Evolutionary conservation across 2,329 filamentous ascomycete species (phyloP).

Genomic region (Fusarium sp.): DNA sequence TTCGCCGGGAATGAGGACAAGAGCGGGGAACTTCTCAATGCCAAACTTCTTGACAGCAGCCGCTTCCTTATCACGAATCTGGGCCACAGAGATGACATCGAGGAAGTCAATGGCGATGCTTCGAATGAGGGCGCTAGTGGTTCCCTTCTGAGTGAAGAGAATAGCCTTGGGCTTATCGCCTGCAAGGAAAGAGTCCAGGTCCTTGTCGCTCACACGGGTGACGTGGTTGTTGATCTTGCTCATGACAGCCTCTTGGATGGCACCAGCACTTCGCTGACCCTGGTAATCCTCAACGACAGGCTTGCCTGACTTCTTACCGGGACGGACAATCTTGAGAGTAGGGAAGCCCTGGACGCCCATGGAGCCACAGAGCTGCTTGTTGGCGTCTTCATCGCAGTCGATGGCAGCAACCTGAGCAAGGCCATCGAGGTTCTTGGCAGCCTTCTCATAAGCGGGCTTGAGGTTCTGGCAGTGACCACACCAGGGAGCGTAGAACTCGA

Average conservation of each 20-base stretch:
- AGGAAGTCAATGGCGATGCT: slow-evolving; percentile 92
- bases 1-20: slow-evolving; percentile 81
- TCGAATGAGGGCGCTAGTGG: slow-evolving; percentile 83
- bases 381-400: slow-evolving; percentile 92
- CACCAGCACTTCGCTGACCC: slow-evolving; percentile 83
- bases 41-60: slow-evolving; percentile 78
- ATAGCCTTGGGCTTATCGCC: slow-evolving; percentile 84
- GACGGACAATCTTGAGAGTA: slow-evolving; percentile 91
- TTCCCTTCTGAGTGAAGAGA: slow-evolving; percentile 93
- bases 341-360: slow-evolving; percentile 96
- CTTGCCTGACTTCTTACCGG: slow-evolving; percentile 80
- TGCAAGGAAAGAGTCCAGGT: slow-evolving; percentile 79
- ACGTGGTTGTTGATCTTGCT: slow-evolving; percentile 94
- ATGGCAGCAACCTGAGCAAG: slow-evolving; percentile 94
- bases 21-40: slow-evolving; percentile 79
- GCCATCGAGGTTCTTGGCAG: slow-evolving; percentile 87
- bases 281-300: slow-evolving; percentile 92
- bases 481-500: slow-evolving; percentile 97
- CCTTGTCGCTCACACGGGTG: slow-evolving; percentile 81
- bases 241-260: slow-evolving; percentile 85
- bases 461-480: slow-evolving; percentile 97
- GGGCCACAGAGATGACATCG: slow-evolving; percentile 80
- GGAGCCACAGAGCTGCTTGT: slow-evolving; percentile 85
- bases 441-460: slow-evolving; percentile 95
- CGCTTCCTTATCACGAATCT: slow-evolving; percentile 84